Evolutionary conservation across 2,329 filamentous ascomycete species (phyloP).

Genomic region (Tolypocladium ovalisporum): DNA sequence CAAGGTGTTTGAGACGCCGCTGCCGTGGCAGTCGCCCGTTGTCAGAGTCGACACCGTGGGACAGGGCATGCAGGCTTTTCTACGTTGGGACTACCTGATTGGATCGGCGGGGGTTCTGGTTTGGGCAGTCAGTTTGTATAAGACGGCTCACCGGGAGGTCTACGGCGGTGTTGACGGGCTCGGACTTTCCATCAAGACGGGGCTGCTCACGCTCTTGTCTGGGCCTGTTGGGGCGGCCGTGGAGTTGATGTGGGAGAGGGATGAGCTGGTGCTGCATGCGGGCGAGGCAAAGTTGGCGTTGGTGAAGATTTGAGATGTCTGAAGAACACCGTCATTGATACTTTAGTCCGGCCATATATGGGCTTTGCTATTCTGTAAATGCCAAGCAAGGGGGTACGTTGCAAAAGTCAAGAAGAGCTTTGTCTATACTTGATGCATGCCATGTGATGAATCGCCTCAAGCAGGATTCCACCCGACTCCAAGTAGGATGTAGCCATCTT

Average conservation of each 20-base stretch:
- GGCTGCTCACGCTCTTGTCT: slow-evolving; percentile 3
- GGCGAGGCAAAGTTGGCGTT: background rate
- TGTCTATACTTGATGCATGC: too few species aligned
- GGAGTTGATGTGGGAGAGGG: slow-evolving; percentile 11
- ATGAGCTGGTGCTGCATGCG: background rate
- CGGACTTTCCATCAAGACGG: background rate
- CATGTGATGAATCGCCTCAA: background rate
- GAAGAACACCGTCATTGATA: background rate
- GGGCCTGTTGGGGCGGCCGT: slow-evolving; percentile 8
- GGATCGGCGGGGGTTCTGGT: slow-evolving; percentile 6
- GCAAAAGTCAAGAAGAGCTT: too few species aligned
- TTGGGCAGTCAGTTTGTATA: slow-evolving; percentile 7
- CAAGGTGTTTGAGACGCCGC: slow-evolving; percentile 5
- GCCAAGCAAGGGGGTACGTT: background rate
- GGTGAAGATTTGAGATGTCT: background rate
- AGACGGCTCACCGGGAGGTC: background rate
- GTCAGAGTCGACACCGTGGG: slow-evolving; percentile 5
- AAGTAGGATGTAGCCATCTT: background rate
- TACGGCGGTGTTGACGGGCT: background rate
- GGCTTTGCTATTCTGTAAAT: background rate
- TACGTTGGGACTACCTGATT: slow-evolving; percentile 11
- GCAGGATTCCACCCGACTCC: background rate
- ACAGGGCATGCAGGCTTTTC: slow-evolving; percentile 7
- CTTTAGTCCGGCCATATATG: background rate
- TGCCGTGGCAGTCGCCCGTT: slow-evolving; percentile 7